Conservation (phyloP, 106 monocot genomes). For the Hemerocallis citrina region DNA sequence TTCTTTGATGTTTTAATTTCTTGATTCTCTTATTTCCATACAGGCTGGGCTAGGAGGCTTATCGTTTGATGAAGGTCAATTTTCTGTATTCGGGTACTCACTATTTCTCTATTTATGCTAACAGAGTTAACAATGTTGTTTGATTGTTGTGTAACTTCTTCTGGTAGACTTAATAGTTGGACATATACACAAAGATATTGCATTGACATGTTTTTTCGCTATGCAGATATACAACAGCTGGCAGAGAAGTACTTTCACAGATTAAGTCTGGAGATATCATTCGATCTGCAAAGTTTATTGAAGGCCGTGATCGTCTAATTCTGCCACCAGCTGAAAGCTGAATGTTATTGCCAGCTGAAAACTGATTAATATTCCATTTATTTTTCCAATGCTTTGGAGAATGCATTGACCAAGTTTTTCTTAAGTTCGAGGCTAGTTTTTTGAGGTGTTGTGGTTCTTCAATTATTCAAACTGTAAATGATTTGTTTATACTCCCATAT, state of each 20-base stretch:
- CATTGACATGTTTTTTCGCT: neutral
- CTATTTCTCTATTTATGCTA: neutral
- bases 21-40: constrained; percentile 2
- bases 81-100: constrained; percentile 87
- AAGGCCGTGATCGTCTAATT: constrained; percentile 72
- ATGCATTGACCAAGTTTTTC: neutral
- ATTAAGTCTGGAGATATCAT: constrained; percentile 86
- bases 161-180: neutral
- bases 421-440: neutral
- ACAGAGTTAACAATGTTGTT: too few species aligned
- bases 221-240: constrained; percentile 61
- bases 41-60: constrained; percentile 90
- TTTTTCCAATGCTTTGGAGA: neutral
- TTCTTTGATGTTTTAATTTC: too few species aligned
- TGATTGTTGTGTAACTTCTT: too few species aligned
- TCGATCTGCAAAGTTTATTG: constrained; percentile 72
- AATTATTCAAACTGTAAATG: neutral
- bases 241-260: constrained; percentile 70
- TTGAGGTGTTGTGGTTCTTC: neutral
- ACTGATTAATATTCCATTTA: neutral
- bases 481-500: too few species aligned
- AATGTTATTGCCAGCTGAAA: neutral
- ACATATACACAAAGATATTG: too few species aligned
- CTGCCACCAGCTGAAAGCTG: constrained; percentile 28
- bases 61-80: constrained; percentile 96